These are phyloP conservation scores for Geotrichum phurueaensis DNA, from an alignment of 1,139 yeast species.

Conservation along the genomic window DNA sequence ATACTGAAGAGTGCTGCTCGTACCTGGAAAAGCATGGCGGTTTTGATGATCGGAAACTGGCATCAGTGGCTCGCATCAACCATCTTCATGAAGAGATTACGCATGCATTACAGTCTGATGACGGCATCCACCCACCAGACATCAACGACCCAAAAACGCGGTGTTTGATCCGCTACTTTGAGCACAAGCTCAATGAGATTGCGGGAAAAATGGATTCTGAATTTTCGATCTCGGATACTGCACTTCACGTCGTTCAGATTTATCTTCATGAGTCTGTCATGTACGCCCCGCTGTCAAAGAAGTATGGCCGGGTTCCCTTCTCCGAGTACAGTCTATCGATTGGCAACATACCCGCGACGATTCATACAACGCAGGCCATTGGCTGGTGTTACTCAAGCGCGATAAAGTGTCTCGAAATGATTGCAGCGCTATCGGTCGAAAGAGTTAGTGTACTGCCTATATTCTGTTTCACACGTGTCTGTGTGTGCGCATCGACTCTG, in stretches of 20 bases:
- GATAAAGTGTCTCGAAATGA: constrained; percentile 21
- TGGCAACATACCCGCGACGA: constrained; percentile 21
- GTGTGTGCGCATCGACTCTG: constrained; percentile 63
- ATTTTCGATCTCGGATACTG: background rate
- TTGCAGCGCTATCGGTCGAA: constrained; percentile 16
- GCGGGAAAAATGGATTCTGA: background rate
- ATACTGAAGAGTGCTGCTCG: constrained; percentile 56
- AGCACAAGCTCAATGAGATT: constrained; percentile 19
- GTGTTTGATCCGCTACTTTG: constrained; percentile 25
- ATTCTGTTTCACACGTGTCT: constrained; percentile 55
- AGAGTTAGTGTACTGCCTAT: constrained; percentile 52
- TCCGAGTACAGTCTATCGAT: constrained; percentile 33
- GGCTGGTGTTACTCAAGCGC: constrained; percentile 24
- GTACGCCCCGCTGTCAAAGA: constrained; percentile 29
- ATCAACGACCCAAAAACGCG: constrained; percentile 24
- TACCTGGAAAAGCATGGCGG: constrained; percentile 36
- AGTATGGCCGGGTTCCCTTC: constrained; percentile 36
- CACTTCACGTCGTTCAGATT: constrained; percentile 1
- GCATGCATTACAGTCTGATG: constrained; percentile 25
- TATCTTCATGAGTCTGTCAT: constrained; percentile 60
- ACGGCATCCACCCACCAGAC: constrained; percentile 28
- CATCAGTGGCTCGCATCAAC: constrained; percentile 54
- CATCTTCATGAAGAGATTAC: constrained; percentile 55
- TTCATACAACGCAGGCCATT: constrained; percentile 23
- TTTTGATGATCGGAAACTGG: constrained; percentile 37